These are phyloP conservation scores for Rubroshorea leprosula DNA, from an alignment of 345 rosid genomes.

Conservation along the genomic window DNA sequence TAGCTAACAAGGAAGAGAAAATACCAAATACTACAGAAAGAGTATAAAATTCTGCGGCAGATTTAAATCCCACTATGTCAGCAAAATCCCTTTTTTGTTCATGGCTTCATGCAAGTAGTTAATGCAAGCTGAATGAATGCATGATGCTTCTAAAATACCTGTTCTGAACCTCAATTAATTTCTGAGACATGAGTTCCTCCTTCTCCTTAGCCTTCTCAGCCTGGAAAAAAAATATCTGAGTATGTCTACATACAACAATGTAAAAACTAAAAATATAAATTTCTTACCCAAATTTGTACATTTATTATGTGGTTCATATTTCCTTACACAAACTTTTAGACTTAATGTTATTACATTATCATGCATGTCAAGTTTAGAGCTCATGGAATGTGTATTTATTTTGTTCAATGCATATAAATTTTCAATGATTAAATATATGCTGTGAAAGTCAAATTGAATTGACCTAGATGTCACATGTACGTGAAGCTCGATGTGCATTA, in stretches of 20 bases:
- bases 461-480: not conserved
- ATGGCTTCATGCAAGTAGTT: not conserved
- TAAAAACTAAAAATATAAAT: no score
- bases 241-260: not conserved
- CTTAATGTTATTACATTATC: not conserved
- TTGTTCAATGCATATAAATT: not conserved
- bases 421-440: not conserved
- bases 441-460: not conserved
- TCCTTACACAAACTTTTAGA: not conserved
- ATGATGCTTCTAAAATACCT: slow-evolving; percentile 51
- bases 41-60: no score
- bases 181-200: slow-evolving; percentile 63
- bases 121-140: not conserved
- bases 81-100: not conserved
- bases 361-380: not conserved
- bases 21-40: no score
- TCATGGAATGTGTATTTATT: not conserved
- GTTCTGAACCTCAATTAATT: slow-evolving; percentile 47
- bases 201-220: slow-evolving; percentile 96
- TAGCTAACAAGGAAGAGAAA: no score
- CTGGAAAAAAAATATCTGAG: slow-evolving; percentile 32
- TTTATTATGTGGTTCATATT: not conserved
- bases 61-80: no score
- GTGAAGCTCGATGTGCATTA: not conserved
- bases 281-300: not conserved